Base-by-base conservation (phyloP, 1,284 basidiomycete genomes). In the Porogramme epimiltina region DNA sequence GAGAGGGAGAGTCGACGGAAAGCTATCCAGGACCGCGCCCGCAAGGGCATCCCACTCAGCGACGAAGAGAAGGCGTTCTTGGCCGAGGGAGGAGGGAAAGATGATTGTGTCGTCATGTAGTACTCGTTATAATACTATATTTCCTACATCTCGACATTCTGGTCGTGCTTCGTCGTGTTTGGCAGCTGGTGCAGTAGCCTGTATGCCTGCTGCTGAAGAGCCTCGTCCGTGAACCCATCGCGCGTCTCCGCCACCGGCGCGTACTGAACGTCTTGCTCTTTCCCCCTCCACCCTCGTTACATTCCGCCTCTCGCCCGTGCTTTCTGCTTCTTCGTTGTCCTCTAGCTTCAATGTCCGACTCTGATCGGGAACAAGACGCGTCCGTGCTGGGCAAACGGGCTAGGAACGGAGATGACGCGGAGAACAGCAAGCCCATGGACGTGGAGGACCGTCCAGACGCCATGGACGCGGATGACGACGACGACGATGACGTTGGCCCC, bases 401-500 rank as follows among this genome's bases (percentile, higher is more conserved):
- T 26, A 76, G 85, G 31, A 70, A 75, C 54, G 75, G 72, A 15
- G 66, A 70, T 16, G 68, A 67, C 28, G 56, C 54, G 42, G 26
- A 45, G 19, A 23, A 31, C 9, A 45, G 47, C n/a, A 60, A 56
- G 43, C 58, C 56, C 31, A 60, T 54, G 25, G 9, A 37, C n/a
- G 36, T 11, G 37, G 54, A 59, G 39, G 54, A 53, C 26, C 55
- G 43, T 36, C 56, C 52, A 16, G 57, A 57, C 48, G 49, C 43
- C 44, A 23, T 42, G 57, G 41, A 52, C 58, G 37, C 63, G 5
- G 66, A 75, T 9, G 77, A 74, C 4, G 81, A 82, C 25, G 77
- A 79, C 37, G 87, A 87, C 60, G 87, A 89, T 54, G 86, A 89
- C 63, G 76, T 89, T 42, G 88, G 87, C 2, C 88, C 88, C 10